Evolutionary conservation across 768 basidiomycete genomes (phyloP).

Genomic region (Macrocybe gigantea): DNA sequence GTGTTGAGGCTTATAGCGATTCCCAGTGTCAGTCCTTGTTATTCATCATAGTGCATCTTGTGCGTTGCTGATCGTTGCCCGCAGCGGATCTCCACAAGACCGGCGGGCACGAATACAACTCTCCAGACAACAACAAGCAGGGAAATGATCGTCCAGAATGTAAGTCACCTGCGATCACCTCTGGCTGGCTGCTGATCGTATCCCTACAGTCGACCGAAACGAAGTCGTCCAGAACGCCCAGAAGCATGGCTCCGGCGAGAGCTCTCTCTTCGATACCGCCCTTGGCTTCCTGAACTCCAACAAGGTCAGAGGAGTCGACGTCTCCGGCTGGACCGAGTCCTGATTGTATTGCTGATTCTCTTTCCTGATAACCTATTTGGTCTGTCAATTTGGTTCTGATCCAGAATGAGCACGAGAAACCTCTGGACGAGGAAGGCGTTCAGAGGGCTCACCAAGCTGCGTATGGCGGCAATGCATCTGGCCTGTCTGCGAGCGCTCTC

Average conservation of each 20-base stretch:
- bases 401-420: constrained; percentile 48
- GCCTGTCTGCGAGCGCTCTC: constrained; percentile 54
- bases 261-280: constrained; percentile 51
- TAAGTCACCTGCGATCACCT: constrained; percentile 12
- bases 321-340: not conserved
- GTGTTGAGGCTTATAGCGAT: constrained; percentile 45
- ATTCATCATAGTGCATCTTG: constrained; percentile 3
- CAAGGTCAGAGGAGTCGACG: constrained; percentile 30
- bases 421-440: constrained; percentile 64
- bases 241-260: constrained; percentile 49
- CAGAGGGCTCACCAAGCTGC: constrained; percentile 55
- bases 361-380: not conserved
- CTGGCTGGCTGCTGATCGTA: not conserved
- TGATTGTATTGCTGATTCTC: not conserved
- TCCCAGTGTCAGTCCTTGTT: constrained; percentile 34
- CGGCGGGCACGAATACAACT: constrained; percentile 61
- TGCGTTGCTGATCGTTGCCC: constrained; percentile 13
- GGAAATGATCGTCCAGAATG: constrained; percentile 20
- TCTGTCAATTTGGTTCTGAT: not conserved
- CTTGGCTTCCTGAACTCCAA: constrained; percentile 46
- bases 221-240: constrained; percentile 55
- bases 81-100: constrained; percentile 45
- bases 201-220: constrained; percentile 50
- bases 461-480: constrained; percentile 46
- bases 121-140: constrained; percentile 38